phyloP scores from a whole-genome alignment of 306 rosid species.

The Aeschynomene evenia region DNA sequence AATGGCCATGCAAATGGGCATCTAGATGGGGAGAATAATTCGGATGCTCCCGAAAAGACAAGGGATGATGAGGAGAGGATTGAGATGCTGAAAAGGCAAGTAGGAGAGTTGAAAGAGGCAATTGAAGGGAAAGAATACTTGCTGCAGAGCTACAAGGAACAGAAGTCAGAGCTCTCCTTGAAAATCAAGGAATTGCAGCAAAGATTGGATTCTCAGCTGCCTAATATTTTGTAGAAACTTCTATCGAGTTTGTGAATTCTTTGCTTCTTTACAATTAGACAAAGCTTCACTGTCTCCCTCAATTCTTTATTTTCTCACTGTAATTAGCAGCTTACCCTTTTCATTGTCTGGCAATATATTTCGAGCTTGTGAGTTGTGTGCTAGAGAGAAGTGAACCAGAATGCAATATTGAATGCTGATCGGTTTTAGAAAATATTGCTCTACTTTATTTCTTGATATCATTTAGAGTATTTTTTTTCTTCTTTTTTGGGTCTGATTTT shows the following conservation, averaged over 20 bases:
- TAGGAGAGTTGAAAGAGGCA: slow-evolving; percentile 87
- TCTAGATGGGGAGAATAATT: slow-evolving; percentile 54
- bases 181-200: slow-evolving; percentile 85
- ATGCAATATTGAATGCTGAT: slow-evolving; percentile 26
- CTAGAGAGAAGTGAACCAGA: slow-evolving; percentile 24
- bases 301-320: slow-evolving; percentile 42
- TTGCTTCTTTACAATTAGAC: slow-evolving; percentile 29
- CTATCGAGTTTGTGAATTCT: slow-evolving; percentile 61
- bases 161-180: slow-evolving; percentile 70
- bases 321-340: slow-evolving; percentile 51
- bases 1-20: slow-evolving; percentile 65
- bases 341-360: slow-evolving; percentile 33
- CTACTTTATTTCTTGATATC: background rate
- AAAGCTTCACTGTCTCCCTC: slow-evolving; percentile 39
- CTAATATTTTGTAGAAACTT: slow-evolving; percentile 82
- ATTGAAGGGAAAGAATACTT: slow-evolving; percentile 88
- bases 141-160: slow-evolving; percentile 89
- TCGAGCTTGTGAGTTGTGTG: slow-evolving; percentile 36
- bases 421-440: slow-evolving; percentile 19
- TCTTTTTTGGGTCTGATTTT: too few relatives aligned
- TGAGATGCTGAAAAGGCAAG: slow-evolving; percentile 77
- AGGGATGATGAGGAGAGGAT: slow-evolving; percentile 67
- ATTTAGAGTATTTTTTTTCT: too few relatives aligned
- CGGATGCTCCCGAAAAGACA: slow-evolving; percentile 47
- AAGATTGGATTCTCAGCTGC: slow-evolving; percentile 88